These are phyloP conservation scores for Mimosa pudica DNA, from an alignment of 306 rosid genomes.

Conservation along the genomic window DNA sequence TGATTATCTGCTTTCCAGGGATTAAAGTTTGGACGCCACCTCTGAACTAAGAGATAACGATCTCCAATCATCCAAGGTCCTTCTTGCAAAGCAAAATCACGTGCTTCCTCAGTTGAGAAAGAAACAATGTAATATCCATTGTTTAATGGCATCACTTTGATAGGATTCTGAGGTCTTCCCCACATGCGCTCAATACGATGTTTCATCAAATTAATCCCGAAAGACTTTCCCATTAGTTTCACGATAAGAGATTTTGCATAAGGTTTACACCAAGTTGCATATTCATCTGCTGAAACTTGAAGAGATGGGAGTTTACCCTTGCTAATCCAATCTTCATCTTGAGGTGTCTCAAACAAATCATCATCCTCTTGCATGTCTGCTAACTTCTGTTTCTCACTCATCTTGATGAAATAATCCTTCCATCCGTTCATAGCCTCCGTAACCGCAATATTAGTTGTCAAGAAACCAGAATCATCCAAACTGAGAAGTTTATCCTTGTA, in stretches of 20 bases:
- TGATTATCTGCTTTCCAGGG: too few relatives aligned
- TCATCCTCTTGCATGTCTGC: not conserved
- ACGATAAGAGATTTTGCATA: not conserved
- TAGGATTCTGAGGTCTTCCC: not conserved
- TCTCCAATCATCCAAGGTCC: not conserved
- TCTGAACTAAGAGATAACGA: too few relatives aligned
- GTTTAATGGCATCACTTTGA: not conserved
- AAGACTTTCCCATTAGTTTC: not conserved
- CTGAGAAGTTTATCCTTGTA: not conserved
- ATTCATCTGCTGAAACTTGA: not conserved
- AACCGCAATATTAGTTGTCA: not conserved
- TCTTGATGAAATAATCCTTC: not conserved
- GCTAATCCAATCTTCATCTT: not conserved
- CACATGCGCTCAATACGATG: not conserved
- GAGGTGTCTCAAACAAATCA: too few relatives aligned
- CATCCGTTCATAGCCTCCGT: not conserved
- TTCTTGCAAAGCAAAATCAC: not conserved
- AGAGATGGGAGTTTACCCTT: not conserved
- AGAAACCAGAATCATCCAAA: not conserved
- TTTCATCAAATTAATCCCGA: not conserved
- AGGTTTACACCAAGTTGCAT: not conserved
- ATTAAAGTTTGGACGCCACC: too few relatives aligned
- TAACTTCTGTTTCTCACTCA: not conserved
- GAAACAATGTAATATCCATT: not conserved
- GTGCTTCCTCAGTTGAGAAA: not conserved